A percentile compares a stretch with the other conserved stretches of the same genome.
These are phyloP conservation scores for Malassezia furfur DNA, from an alignment of 1,284 basidiomycete species.

Conservation along the genomic window DNA sequence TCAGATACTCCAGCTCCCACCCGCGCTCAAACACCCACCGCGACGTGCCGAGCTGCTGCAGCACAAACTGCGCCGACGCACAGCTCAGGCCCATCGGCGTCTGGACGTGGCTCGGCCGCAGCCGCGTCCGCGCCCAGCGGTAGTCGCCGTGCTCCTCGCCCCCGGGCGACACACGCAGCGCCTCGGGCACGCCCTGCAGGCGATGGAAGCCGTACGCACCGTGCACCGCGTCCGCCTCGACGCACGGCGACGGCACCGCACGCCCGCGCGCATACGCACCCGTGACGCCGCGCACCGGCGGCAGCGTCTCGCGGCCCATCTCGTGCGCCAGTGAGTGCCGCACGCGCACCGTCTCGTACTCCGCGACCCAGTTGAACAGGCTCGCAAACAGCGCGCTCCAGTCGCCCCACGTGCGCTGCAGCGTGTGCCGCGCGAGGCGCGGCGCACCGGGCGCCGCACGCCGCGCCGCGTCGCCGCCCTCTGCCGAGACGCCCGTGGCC, in stretches of 20 bases:
- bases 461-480: background rate
- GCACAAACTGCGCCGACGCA: slow-evolving; percentile 26
- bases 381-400: slow-evolving; percentile 32
- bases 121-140: slow-evolving; percentile 33
- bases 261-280: background rate
- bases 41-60: slow-evolving; percentile 24
- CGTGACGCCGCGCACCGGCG: background rate
- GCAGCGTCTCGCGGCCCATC: slow-evolving; percentile 18
- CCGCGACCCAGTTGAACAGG: slow-evolving; percentile 35
- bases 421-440: background rate
- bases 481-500: background rate
- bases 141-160: slow-evolving; percentile 36
- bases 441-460: background rate
- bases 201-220: slow-evolving; percentile 29
- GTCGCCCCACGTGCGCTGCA: slow-evolving; percentile 32
- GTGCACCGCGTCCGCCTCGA: slow-evolving; percentile 27
- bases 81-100: slow-evolving; percentile 23
- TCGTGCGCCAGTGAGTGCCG: slow-evolving; percentile 31
- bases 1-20: slow-evolving; percentile 46
- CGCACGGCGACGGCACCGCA: slow-evolving; percentile 15
- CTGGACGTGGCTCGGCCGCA: slow-evolving; percentile 28
- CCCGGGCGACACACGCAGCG: slow-evolving; percentile 26
- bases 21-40: slow-evolving; percentile 29
- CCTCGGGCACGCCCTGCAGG: slow-evolving; percentile 33
- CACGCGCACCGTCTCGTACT: slow-evolving; percentile 36